phyloP scores from a whole-genome alignment of 345 rosid species.

The Melaleuca alternifolia region DNA sequence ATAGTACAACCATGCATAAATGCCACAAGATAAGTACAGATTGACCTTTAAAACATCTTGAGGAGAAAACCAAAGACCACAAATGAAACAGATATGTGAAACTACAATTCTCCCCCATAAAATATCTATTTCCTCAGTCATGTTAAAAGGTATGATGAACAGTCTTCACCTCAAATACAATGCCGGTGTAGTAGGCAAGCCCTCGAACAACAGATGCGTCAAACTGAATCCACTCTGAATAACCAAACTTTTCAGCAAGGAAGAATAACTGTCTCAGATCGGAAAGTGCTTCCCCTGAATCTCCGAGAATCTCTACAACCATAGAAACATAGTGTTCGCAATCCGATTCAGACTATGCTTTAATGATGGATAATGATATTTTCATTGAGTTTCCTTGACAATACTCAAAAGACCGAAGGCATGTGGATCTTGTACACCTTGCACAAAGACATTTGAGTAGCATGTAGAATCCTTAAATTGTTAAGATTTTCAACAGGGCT shows the following conservation, averaged over 20 bases:
- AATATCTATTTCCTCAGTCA: neutral
- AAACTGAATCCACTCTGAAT: slow-evolving; percentile 89
- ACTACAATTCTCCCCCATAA: neutral
- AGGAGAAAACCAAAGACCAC: neutral
- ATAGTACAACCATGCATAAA: neutral
- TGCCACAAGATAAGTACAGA: neutral
- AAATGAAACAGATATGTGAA: neutral
- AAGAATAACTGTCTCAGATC: slow-evolving; percentile 73
- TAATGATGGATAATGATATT: neutral
- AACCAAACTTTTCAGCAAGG: slow-evolving; percentile 86
- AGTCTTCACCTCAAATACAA: slow-evolving; percentile 85
- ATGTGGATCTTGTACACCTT: neutral
- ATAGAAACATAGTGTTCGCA: neutral
- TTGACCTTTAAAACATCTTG: neutral
- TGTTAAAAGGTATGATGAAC: neutral
- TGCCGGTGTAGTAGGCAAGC: slow-evolving; percentile 94
- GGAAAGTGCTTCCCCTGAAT: slow-evolving; percentile 72
- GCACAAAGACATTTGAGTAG: neutral
- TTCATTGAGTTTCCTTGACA: neutral
- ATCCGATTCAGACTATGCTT: neutral
- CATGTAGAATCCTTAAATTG: neutral
- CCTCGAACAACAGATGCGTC: slow-evolving; percentile 97
- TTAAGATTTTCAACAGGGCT: neutral
- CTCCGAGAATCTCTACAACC: slow-evolving; percentile 62
- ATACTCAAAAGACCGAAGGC: neutral